Percentiles rank a stretch among this genome's conserved stretches.
phyloP scores from a whole-genome alignment of 139 green algal genomes.

The Chlorella vulgaris region DNA sequence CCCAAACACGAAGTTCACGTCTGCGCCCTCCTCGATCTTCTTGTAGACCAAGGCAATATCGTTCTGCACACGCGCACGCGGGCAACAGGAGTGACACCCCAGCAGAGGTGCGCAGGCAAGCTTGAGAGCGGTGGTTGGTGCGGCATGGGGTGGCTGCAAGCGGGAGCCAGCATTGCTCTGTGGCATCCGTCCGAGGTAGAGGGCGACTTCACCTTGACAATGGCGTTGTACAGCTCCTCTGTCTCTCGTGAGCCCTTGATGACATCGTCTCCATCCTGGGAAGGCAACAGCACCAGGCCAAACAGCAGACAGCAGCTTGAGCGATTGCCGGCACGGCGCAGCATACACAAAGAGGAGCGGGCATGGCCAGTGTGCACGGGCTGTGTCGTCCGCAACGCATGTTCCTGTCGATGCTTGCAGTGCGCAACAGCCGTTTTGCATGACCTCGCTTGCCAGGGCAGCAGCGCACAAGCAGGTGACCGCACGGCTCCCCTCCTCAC shows the following conservation, averaged over 20 bases:
- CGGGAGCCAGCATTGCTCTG: no score
- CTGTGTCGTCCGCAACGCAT: no score
- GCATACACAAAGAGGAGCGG: no score
- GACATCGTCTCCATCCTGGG: constrained; percentile 13
- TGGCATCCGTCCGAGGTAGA: no score
- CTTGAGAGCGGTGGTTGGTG: no score
- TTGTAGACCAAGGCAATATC: constrained; percentile 87
- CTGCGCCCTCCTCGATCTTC: constrained; percentile 92
- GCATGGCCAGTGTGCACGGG: no score
- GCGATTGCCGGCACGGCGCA: no score
- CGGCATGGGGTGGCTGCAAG: not conserved
- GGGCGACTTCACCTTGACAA: constrained; percentile 65
- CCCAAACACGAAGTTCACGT: constrained; percentile 96
- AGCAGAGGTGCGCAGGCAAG: not conserved
- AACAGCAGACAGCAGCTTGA: not conserved
- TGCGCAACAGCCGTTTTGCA: no score
- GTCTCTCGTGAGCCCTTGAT: constrained; percentile 69
- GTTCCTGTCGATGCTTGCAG: no score
- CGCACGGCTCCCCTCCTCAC: not conserved
- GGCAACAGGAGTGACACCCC: not conserved
- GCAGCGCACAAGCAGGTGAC: no score
- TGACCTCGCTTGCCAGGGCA: no score
- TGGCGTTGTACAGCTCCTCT: constrained; percentile 92
- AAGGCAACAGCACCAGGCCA: not conserved
- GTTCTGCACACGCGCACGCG: constrained; percentile 43